phyloP scores from a whole-genome alignment of 768 basidiomycete genomes.

The Hemileccinum rubropunctum region DNA sequence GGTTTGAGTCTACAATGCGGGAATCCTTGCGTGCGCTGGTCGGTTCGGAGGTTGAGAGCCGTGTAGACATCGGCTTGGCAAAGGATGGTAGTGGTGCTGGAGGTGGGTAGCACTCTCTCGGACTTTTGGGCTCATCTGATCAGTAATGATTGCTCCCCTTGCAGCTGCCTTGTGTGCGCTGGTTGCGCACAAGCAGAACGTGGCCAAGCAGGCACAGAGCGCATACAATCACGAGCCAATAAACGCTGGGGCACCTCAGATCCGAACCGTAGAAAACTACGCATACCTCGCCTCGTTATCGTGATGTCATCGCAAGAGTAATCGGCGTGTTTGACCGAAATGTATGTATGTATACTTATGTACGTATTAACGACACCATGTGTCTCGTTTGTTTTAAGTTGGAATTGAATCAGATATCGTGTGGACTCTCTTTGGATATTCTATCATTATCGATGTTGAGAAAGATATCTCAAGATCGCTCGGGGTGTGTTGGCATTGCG shows the following conservation, averaged over 20 bases:
- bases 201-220: conserved; percentile 10
- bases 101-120: conserved; percentile 46
- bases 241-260: conserved; percentile 6
- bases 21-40: conserved; percentile 73
- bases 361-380: conserved; percentile 10
- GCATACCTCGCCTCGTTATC: conserved; percentile 22
- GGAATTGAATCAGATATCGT: not conserved
- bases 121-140: not conserved
- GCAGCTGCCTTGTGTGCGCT: conserved; percentile 86
- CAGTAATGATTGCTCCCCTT: conserved; percentile 4
- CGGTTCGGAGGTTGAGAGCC: conserved; percentile 75
- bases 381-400: conserved; percentile 1
- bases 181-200: conserved; percentile 27
- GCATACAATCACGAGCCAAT: conserved; percentile 5
- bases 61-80: conserved; percentile 85
- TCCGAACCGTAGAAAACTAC: conserved; percentile 9
- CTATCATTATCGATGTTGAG: not conserved
- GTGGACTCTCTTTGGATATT: not conserved
- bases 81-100: conserved; percentile 98
- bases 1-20: conserved; percentile 73
- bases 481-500: no score
- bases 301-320: conserved; percentile 6
- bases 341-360: conserved; percentile 2
- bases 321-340: not conserved
- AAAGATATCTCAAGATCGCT: no score